A percentile compares a stretch with the other conserved stretches of the same genome.
Conservation (phyloP, 2,329 filamentous ascomycete species). For the Fusarium poae region DNA sequence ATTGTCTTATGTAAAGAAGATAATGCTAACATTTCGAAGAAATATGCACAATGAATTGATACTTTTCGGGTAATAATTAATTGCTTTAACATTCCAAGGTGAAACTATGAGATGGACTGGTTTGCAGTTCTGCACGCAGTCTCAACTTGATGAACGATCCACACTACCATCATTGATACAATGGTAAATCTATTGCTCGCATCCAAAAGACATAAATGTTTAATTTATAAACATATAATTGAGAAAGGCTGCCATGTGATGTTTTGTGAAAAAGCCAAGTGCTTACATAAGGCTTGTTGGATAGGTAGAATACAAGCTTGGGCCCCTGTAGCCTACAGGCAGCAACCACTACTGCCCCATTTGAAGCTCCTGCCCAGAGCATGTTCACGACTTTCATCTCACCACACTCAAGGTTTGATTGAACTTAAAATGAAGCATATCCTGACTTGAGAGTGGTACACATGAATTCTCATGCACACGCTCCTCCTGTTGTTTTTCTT, state of each 20-base stretch:
- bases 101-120: background rate
- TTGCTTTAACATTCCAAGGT: background rate
- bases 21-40: background rate
- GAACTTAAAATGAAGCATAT: conserved; percentile 4
- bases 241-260: background rate
- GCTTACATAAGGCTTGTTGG: conserved; percentile 16
- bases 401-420: conserved; percentile 3
- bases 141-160: background rate
- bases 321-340: conserved; percentile 36
- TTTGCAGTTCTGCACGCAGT: background rate
- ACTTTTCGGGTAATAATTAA: background rate
- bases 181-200: background rate
- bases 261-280: background rate
- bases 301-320: conserved; percentile 16
- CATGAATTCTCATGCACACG: background rate
- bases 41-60: background rate
- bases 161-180: too few relatives aligned
- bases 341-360: conserved; percentile 31
- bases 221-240: background rate
- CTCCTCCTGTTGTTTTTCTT: too few relatives aligned
- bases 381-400: conserved; percentile 16
- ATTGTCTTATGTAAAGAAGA: background rate
- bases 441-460: background rate
- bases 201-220: background rate
- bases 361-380: conserved; percentile 13